A percentile compares a stretch with the other conserved stretches of the same genome.
phyloP scores from a whole-genome alignment of 495 filamentous ascomycete genomes.

The Xanthoparmelia taractica region DNA sequence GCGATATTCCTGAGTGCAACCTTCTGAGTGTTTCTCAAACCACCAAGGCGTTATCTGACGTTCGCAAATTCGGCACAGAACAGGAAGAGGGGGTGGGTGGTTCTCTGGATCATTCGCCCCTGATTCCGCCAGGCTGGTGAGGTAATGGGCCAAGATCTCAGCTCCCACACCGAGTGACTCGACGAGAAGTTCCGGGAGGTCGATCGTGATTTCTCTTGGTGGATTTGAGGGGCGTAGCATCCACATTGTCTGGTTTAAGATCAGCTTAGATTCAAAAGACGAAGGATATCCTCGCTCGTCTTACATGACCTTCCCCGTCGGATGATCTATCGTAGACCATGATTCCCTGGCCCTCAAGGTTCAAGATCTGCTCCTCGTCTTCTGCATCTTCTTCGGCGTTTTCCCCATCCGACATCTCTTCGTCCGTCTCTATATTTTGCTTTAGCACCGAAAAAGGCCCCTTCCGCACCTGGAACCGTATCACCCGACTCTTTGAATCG shows the following conservation, averaged over 20 bases:
- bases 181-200: constrained; percentile 82
- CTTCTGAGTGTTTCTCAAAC: constrained; percentile 98
- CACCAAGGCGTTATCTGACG: constrained; percentile 98
- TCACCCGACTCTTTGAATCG: constrained; percentile 84
- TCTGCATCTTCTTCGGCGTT: constrained; percentile 35
- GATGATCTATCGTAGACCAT: constrained; percentile 90
- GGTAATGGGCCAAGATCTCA: constrained; percentile 86
- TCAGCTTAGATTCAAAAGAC: constrained; percentile 7
- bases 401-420: constrained; percentile 29
- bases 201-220: constrained; percentile 87
- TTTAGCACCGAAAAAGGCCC: constrained; percentile 48
- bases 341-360: constrained; percentile 91
- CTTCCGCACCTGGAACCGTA: constrained; percentile 73
- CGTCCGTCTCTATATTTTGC: constrained; percentile 31
- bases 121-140: constrained; percentile 80
- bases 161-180: constrained; percentile 91
- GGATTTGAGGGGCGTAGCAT: constrained; percentile 92
- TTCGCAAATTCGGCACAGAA: constrained; percentile 95
- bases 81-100: constrained; percentile 78
- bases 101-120: constrained; percentile 72
- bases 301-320: constrained; percentile 81
- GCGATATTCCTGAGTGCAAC: constrained; percentile 90
- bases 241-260: constrained; percentile 79
- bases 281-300: constrained; percentile 29
- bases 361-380: constrained; percentile 51